Evolutionary conservation across 2,329 filamentous ascomycete species (phyloP).

Genomic region (Penicillium brevicompactum): DNA sequence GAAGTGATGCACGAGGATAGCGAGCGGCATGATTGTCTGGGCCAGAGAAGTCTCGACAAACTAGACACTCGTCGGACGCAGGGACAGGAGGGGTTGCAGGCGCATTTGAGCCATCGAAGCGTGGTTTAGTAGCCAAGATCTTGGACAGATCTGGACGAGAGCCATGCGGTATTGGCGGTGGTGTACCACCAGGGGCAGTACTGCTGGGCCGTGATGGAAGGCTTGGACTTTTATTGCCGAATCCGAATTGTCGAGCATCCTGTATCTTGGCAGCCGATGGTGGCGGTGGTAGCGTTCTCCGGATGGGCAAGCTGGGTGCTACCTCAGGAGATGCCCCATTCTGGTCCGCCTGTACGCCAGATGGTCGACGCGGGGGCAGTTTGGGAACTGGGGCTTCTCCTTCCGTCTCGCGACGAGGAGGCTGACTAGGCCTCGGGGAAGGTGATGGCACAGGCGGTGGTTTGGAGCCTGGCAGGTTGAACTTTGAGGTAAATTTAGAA

Average conservation of each 20-base stretch:
- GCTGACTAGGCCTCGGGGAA: slow-evolving; percentile 9
- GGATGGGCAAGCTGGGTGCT: slow-evolving; percentile 21
- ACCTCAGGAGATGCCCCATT: slow-evolving; percentile 16
- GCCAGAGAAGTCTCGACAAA: slow-evolving; percentile 83
- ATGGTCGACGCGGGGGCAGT: slow-evolving; percentile 29
- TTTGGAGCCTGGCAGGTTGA: slow-evolving; percentile 6
- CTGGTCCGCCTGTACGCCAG: slow-evolving; percentile 18
- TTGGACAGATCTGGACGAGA: slow-evolving; percentile 62
- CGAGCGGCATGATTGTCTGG: slow-evolving; percentile 77
- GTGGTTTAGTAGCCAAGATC: slow-evolving; percentile 56
- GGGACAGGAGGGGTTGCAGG: slow-evolving; percentile 17
- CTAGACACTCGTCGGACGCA: slow-evolving; percentile 61
- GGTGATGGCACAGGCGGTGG: slow-evolving; percentile 1
- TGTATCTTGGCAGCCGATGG: slow-evolving; percentile 35
- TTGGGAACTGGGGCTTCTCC: slow-evolving; percentile 21
- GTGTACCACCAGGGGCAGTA: slow-evolving; percentile 27
- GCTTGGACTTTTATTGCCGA: slow-evolving; percentile 45
- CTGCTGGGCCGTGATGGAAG: slow-evolving; percentile 12
- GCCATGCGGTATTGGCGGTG: slow-evolving; percentile 55
- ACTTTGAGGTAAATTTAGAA: slow-evolving; percentile 12
- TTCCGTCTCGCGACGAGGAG: slow-evolving; percentile 8
- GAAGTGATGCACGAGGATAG: slow-evolving; percentile 73
- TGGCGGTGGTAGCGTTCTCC: slow-evolving; percentile 36
- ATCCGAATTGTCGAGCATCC: slow-evolving; percentile 48
- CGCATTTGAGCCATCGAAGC: slow-evolving; percentile 24